These are phyloP conservation scores for Serpula lacrymans DNA, from an alignment of 768 basidiomycete species.

Conservation along the genomic window DNA sequence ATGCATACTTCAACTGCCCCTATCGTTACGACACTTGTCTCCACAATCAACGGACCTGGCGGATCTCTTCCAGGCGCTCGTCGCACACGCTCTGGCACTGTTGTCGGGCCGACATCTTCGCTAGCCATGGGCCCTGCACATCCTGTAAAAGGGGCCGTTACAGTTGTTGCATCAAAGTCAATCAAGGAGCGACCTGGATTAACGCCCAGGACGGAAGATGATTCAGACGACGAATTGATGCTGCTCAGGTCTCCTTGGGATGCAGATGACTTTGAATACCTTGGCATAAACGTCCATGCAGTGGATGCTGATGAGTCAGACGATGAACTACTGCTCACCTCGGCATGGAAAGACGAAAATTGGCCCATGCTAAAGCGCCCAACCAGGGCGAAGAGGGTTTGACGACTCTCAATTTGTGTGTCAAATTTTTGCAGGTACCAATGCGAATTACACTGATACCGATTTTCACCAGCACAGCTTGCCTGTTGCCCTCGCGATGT, in stretches of 20 bases:
- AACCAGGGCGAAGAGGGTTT: constrained; percentile 9
- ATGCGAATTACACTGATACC: too few relatives aligned
- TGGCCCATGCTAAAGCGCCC: constrained; percentile 6
- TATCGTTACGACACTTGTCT: constrained; percentile 1
- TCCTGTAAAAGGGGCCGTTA: not conserved
- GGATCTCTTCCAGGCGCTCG: constrained; percentile 19
- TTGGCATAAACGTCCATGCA: constrained; percentile 11
- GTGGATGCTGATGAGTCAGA: constrained; percentile 10
- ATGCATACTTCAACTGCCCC: constrained; percentile 12
- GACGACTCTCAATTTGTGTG: too few relatives aligned
- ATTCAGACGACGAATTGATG: constrained; percentile 21
- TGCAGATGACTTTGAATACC: constrained; percentile 17
- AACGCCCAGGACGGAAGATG: not conserved
- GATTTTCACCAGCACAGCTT: too few relatives aligned
- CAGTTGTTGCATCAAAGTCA: too few relatives aligned
- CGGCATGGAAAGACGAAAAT: constrained; percentile 8
- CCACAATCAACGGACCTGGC: not conserved
- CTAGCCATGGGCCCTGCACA: constrained; percentile 9
- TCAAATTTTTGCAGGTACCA: too few relatives aligned
- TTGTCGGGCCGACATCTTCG: constrained; percentile 31
- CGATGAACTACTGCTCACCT: constrained; percentile 27
- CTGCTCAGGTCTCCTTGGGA: constrained; percentile 16
- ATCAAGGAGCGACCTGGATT: not conserved
- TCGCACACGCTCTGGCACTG: constrained; percentile 49
- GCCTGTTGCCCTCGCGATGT: too few relatives aligned